These are phyloP conservation scores for Barnettozyma siamensis DNA, from an alignment of 805 yeast species.

Conservation along the genomic window DNA sequence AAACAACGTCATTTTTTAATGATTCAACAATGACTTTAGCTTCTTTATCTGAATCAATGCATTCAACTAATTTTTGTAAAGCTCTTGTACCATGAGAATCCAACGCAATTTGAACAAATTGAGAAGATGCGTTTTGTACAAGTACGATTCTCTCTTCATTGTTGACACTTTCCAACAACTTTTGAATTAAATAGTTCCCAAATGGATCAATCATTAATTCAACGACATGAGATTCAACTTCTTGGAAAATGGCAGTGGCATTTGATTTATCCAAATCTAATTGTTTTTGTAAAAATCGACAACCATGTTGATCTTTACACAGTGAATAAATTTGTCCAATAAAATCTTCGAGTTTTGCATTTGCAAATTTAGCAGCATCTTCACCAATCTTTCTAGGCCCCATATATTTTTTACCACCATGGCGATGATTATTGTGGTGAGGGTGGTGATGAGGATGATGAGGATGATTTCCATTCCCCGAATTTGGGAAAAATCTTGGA, in stretches of 20 bases:
- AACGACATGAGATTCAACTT: conserved; percentile 69
- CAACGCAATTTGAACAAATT: conserved; percentile 72
- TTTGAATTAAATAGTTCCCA: conserved; percentile 94
- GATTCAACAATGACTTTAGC: conserved; percentile 54
- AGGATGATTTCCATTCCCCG: conserved; percentile 10
- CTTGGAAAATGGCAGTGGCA: conserved; percentile 72
- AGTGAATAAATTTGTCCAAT: conserved; percentile 68
- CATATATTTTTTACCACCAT: conserved; percentile 17
- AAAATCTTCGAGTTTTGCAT: conserved; percentile 64
- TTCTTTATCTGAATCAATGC: conserved; percentile 67
- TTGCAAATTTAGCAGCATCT: conserved; percentile 64
- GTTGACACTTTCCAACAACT: conserved; percentile 71
- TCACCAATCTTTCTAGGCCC: conserved; percentile 34
- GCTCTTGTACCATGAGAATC: conserved; percentile 98
- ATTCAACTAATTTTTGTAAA: conserved; percentile 85
- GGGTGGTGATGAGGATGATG: conserved; percentile 11
- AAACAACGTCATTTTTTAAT: conserved; percentile 65
- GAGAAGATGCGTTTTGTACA: conserved; percentile 66
- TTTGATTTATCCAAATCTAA: conserved; percentile 61
- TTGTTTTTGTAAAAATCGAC: conserved; percentile 85
- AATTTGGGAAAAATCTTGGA: conserved; percentile 14
- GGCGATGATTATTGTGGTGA: conserved; percentile 9
- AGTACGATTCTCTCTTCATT: conserved; percentile 64
- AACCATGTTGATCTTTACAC: conserved; percentile 96
- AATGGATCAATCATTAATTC: conserved; percentile 94